phyloP scores from a whole-genome alignment of 768 basidiomycete genomes.

The Russula griseocarnosa region DNA sequence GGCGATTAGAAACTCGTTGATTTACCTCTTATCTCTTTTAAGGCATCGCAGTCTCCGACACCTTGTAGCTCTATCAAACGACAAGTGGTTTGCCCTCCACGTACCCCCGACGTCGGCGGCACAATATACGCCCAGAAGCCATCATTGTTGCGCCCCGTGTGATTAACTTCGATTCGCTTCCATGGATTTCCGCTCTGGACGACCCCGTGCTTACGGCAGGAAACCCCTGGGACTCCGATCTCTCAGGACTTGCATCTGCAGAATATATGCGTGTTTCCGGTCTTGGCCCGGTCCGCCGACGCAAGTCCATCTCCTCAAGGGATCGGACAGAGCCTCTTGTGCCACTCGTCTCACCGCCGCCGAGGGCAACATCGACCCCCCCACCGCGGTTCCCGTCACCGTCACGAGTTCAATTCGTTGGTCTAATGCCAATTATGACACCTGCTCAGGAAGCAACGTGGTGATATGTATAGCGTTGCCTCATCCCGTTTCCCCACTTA shows the following conservation, averaged over 20 bases:
- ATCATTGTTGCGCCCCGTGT: constrained; percentile 17
- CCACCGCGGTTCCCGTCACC: constrained; percentile 28
- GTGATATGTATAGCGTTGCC: constrained; percentile 6
- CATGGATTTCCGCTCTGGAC: constrained; percentile 28
- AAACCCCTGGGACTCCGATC: constrained; percentile 27
- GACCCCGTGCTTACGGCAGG: constrained; percentile 22
- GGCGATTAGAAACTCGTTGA: not conserved
- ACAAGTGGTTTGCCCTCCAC: constrained; percentile 22
- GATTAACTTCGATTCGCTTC: constrained; percentile 28
- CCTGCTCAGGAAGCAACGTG: constrained; percentile 14
- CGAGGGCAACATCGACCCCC: constrained; percentile 22
- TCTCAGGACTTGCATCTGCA: constrained; percentile 24
- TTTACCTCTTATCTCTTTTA: not conserved
- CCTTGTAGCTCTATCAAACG: constrained; percentile 29
- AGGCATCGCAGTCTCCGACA: constrained; percentile 29
- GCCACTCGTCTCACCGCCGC: constrained; percentile 6
- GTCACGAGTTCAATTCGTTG: constrained; percentile 24
- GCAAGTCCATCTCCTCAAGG: constrained; percentile 23
- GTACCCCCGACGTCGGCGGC: constrained; percentile 28
- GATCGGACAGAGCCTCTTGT: constrained; percentile 17
- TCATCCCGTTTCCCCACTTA: constrained; percentile 11
- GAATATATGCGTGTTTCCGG: constrained; percentile 16
- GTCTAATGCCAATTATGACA: constrained; percentile 29
- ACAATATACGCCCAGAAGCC: constrained; percentile 19
- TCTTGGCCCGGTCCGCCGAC: constrained; percentile 28